Base-by-base conservation (phyloP, 129 eudicot genomes). In the Lactuca sativa region DNA sequence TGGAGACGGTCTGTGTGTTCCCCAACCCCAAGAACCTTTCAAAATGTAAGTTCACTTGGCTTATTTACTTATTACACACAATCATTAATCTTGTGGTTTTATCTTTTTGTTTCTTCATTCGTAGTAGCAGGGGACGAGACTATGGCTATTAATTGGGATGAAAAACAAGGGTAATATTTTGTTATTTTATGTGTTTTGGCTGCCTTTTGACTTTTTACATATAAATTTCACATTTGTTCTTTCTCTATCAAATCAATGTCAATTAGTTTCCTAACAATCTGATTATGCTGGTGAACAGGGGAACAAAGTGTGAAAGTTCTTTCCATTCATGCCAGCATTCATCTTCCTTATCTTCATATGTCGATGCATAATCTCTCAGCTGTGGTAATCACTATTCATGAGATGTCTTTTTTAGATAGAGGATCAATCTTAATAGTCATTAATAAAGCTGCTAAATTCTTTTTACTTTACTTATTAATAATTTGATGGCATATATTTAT, bases 1-100 rank as follows among this genome's bases (percentile, higher is more conserved):
- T 89, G 74, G 95, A 92, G 66, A 89, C 92, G 9, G 90, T 85
- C 56, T 85, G 92, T 48, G 90, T 92, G 59, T 92, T 92, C 92
- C 98, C 98, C 4, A 85, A 86, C 21, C 21, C 21, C 21, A 21
- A 21, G 59, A 92, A 92, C 64, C 83, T 82, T 14, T 78, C 81
- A 4, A 89, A 89, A 80, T 37, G 96, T 82, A 51, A 60, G 92
- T 62, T 48, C 33, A 55, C 34, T 53, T 51, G 14, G 41, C 62
- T 77, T 43, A 6, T 4, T 56, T n/a, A 21, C 34, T 49, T 41
- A 17, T 59, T 5, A 38, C 44, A 38, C 7, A 38, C 5, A 4
- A 0, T 38, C 9, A 38, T 48, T 32, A 38, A 38, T 38, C 0
- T 38, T 5, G 2, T 1, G 6, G 48, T 67, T 2, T 51, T 21